A percentile compares a stretch with the other conserved stretches of the same genome.
These are phyloP conservation scores for Paecilomyces sp. DNA, from an alignment of 2,329 filamentous ascomycete species.

Conservation along the genomic window DNA sequence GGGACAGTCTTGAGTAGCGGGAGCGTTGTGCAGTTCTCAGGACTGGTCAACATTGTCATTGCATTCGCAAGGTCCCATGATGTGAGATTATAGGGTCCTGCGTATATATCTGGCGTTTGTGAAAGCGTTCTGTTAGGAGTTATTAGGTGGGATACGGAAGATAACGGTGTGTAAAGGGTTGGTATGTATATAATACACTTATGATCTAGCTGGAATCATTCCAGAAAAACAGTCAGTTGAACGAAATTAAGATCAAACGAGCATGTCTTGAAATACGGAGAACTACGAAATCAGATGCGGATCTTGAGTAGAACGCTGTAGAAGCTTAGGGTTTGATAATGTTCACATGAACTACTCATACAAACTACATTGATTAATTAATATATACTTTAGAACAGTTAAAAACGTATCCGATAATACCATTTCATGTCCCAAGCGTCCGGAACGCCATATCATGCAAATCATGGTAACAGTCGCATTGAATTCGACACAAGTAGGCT, in stretches of 20 bases:
- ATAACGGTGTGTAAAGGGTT: neutral
- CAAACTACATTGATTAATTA: neutral
- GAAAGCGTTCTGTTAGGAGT: neutral
- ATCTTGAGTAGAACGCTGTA: too few relatives aligned
- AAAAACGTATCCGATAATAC: neutral
- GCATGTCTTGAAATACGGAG: too few relatives aligned
- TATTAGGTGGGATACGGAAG: neutral
- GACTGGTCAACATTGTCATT: neutral
- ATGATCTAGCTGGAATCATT: neutral
- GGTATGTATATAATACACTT: neutral
- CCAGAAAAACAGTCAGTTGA: neutral
- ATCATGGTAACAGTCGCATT: neutral
- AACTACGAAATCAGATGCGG: too few relatives aligned
- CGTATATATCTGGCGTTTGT: neutral
- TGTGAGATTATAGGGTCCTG: too few relatives aligned
- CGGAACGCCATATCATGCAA: neutral
- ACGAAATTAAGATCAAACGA: too few relatives aligned
- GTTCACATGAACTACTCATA: neutral
- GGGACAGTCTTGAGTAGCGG: slow-evolving; percentile 47
- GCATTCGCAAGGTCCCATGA: neutral
- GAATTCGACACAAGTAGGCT: neutral
- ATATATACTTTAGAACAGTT: neutral
- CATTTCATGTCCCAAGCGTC: neutral
- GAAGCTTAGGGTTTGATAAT: too few relatives aligned
- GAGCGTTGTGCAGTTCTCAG: too few relatives aligned